A percentile compares a stretch with the other conserved stretches of the same genome.
phyloP scores from a whole-genome alignment of 306 rosid species.

The Pyrus betulifolia region DNA sequence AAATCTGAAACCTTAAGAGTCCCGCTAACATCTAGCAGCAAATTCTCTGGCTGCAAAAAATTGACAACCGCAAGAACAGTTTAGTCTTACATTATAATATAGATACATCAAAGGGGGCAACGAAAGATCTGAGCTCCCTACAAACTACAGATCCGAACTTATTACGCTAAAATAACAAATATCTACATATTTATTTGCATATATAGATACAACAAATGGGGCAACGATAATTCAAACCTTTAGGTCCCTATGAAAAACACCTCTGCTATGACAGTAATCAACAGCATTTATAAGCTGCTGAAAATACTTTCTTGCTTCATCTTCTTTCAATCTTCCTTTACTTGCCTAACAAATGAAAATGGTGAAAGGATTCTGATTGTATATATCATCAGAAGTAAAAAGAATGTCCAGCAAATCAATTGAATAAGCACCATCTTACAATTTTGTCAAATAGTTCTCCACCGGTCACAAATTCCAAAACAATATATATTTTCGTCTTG shows the following conservation, averaged over 20 bases:
- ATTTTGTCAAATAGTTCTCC: conserved; percentile 92
- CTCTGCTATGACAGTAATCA: conserved; percentile 94
- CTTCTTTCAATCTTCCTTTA: conserved; percentile 85
- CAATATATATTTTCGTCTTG: conserved; percentile 89
- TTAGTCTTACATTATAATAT: not conserved
- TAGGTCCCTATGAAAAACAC: conserved; percentile 86
- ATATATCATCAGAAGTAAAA: not conserved
- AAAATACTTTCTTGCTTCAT: conserved; percentile 88
- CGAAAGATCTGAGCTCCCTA: not conserved
- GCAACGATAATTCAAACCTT: conserved; percentile 44
- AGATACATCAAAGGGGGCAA: not conserved
- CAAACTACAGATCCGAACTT: not conserved
- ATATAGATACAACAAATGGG: not conserved
- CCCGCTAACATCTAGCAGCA: conserved; percentile 69
- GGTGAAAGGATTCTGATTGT: not conserved
- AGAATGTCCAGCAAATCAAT: not conserved
- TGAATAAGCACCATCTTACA: conserved; percentile 44
- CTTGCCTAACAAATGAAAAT: conserved; percentile 47
- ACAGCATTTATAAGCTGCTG: conserved; percentile 92
- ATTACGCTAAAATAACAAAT: not conserved
- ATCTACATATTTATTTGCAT: not conserved
- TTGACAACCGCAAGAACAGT: conserved; percentile 16
- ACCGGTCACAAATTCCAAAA: conserved; percentile 85
- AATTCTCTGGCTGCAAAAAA: conserved; percentile 74
- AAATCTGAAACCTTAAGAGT: conserved; percentile 88